Percentiles rank a stretch among this genome's conserved stretches.
phyloP scores from a whole-genome alignment of 2,329 filamentous ascomycete genomes.

The Westerdykella sp. region DNA sequence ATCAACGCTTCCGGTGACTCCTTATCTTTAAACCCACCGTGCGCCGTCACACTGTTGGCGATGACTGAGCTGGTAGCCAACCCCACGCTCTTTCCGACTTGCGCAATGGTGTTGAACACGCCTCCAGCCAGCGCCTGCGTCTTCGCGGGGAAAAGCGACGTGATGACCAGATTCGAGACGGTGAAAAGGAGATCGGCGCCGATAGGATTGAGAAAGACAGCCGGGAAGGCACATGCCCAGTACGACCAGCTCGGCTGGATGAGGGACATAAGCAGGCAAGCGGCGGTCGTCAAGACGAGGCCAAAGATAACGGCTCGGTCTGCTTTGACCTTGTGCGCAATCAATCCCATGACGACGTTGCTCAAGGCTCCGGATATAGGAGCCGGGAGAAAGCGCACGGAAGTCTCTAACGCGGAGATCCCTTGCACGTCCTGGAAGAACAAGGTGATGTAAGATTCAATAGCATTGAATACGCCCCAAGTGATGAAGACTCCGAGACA shows the following conservation, averaged over 20 bases:
- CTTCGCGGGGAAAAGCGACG: constrained; percentile 35
- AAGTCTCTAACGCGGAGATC: constrained; percentile 30
- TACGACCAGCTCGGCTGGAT: constrained; percentile 43
- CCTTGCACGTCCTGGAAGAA: constrained; percentile 41
- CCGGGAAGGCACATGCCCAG: constrained; percentile 43
- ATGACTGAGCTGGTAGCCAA: constrained; percentile 37
- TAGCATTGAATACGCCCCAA: constrained; percentile 34
- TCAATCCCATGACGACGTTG: constrained; percentile 43
- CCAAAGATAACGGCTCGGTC: constrained; percentile 39
- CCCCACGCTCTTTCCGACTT: constrained; percentile 40
- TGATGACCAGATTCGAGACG: constrained; percentile 41
- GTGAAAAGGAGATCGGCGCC: constrained; percentile 43
- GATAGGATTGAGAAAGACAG: constrained; percentile 40
- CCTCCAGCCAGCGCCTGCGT: constrained; percentile 43
- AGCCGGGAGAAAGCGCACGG: constrained; percentile 41
- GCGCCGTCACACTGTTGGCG: constrained; percentile 25
- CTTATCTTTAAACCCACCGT: constrained; percentile 21
- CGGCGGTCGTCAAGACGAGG: constrained; percentile 19
- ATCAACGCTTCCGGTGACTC: constrained; percentile 32
- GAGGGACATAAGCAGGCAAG: constrained; percentile 44
- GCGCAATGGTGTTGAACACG: constrained; percentile 42
- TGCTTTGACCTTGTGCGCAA: constrained; percentile 42
- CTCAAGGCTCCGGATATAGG: constrained; percentile 36
- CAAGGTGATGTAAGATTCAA: constrained; percentile 39
- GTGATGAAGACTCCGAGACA: constrained; percentile 44